Evolutionary conservation across 177 flowering plant species (phyloP).

Genomic region (Vitis hybrid): DNA sequence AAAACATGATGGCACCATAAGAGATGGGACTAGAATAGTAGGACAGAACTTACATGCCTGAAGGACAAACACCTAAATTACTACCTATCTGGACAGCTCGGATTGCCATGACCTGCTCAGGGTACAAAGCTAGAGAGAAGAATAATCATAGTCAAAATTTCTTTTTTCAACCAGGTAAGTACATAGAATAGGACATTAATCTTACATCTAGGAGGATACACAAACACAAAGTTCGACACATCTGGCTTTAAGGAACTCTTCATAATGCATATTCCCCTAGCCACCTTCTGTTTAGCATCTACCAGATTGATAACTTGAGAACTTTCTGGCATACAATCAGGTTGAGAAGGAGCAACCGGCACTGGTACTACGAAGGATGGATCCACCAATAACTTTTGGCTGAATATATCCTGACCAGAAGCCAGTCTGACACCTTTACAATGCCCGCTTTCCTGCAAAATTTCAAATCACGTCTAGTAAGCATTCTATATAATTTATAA

Average conservation of each 20-base stretch:
- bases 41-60: constrained; percentile 63
- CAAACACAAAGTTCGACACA: constrained; percentile 50
- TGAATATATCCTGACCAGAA: constrained; percentile 81
- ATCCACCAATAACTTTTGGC: constrained; percentile 62
- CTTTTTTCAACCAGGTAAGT: not conserved
- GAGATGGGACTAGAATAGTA: not conserved
- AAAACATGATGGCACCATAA: not conserved
- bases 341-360: constrained; percentile 16
- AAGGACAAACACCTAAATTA: constrained; percentile 70
- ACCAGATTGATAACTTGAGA: constrained; percentile 14
- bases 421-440: constrained; percentile 72
- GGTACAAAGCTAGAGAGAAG: constrained; percentile 58
- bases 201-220: constrained; percentile 92
- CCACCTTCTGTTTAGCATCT: constrained; percentile 49
- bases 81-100: constrained; percentile 76
- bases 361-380: constrained; percentile 44
- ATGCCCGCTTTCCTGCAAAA: constrained; percentile 48
- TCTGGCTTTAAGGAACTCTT: constrained; percentile 55
- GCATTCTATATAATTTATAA: not conserved
- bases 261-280: constrained; percentile 74
- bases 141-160: constrained; percentile 3
- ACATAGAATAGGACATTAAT: not conserved
- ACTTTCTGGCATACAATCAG: constrained; percentile 22
- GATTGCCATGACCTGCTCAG: constrained; percentile 66
- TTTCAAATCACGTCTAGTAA: not conserved